Base-by-base conservation (phyloP, 352 stramenopile species). In the Phytophthora ramorum region DNA sequence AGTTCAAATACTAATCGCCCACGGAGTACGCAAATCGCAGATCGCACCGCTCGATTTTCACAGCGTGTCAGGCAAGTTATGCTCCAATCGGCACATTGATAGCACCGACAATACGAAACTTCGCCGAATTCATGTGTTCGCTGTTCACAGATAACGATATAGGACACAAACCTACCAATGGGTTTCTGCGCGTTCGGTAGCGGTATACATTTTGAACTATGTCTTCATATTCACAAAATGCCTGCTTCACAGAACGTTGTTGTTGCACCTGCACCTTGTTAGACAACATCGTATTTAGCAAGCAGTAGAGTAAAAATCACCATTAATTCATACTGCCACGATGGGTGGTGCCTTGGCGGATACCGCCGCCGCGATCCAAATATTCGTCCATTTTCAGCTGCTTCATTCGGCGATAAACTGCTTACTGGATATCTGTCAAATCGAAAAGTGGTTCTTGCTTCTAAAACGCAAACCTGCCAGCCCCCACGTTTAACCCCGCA, bases 21-120 rank as follows among this genome's bases (percentile, higher is more conserved):
- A 24, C 8, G 10, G 44, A 4, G n/a, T 22, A 10, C 24, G n/a
- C n/a, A 55, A 28, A 16, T 32, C 28, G 10, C 5, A 19, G 5
- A 20, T 35, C 32, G 17, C 16, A 55, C 48, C 20, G 48, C 48
- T 44, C 17, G 28, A 55, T 55, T 55, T 40, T 55, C 48, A 24
- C 48, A 55, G 16, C 4, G 17, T 30, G n/a, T 12, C 7, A 38
- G 28, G 19, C 48, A 55, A 9, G 30, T 45, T 55, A 44, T 12
- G n/a, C 30, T 44, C 48, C 32, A 55, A 32, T 43, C 30, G 19
- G 44, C 44, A 34, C 9, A 12, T 32, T 19, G 44, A 10, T 34
- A 8, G 16, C 44, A 50, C 22, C 9, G 9, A 20, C 44, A 50
- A 20, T 34, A 50, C 19, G 6, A 4, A 35, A 50, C 28, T 19